Conservation (phyloP, 2,329 filamentous ascomycete genomes). For the Plenodomus tracheiphilus region DNA sequence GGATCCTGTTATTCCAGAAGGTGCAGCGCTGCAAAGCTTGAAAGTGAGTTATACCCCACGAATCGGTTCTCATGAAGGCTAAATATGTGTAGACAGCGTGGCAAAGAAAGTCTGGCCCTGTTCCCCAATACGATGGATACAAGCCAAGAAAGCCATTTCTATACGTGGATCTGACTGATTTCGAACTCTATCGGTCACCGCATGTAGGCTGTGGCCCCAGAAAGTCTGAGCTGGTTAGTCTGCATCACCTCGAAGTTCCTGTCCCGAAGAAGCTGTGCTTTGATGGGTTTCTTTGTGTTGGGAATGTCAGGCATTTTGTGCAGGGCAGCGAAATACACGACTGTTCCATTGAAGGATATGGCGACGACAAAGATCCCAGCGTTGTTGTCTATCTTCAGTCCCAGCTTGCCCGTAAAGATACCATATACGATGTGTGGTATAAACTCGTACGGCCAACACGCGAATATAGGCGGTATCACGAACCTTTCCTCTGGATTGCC, state of each 20-base stretch:
- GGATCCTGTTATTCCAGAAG: constrained; percentile 7
- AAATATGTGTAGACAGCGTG: constrained; percentile 8
- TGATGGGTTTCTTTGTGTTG: constrained; percentile 50
- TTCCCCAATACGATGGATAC: constrained; percentile 4
- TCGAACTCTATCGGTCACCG: constrained; percentile 28
- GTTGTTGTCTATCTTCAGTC: constrained; percentile 70
- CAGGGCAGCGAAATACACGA: constrained; percentile 59
- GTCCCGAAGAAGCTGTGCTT: constrained; percentile 20
- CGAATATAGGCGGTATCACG: constrained; percentile 66
- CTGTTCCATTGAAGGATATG: constrained; percentile 70
- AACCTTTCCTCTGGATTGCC: constrained; percentile 70
- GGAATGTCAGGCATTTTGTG: constrained; percentile 54
- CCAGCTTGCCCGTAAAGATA: constrained; percentile 21
- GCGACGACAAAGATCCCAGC: constrained; percentile 49
- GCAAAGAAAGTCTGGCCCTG: neutral
- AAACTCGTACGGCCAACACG: constrained; percentile 58
- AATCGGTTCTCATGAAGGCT: too few relatives aligned
- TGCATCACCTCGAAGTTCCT: constrained; percentile 18
- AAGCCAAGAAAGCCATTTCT: constrained; percentile 6
- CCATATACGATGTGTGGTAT: constrained; percentile 62
- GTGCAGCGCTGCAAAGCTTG: constrained; percentile 5
- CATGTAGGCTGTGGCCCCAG: neutral
- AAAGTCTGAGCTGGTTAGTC: constrained; percentile 10
- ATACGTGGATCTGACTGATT: constrained; percentile 24
- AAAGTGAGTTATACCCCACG: constrained; percentile 10